A percentile compares a stretch with the other conserved stretches of the same genome.
Conservation (phyloP, 495 filamentous ascomycete genomes). For the Penicillium lagena region DNA sequence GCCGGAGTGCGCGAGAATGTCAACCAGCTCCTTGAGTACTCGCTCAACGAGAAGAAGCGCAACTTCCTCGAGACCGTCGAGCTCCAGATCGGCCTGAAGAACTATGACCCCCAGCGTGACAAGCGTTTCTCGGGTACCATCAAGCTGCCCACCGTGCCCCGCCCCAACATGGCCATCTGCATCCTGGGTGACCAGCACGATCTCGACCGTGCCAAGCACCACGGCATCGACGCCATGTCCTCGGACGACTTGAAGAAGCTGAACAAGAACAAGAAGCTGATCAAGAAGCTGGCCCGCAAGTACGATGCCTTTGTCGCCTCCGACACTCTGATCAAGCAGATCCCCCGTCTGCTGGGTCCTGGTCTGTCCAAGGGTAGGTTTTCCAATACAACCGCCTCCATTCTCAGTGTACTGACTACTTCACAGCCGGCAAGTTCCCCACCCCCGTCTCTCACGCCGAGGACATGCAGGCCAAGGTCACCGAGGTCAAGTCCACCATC, state of each 20-base stretch:
- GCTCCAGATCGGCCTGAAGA: slow-evolving; percentile 99
- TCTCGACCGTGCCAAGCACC: slow-evolving; percentile 99
- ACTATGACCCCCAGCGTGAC: slow-evolving; percentile 99
- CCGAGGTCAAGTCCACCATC: slow-evolving; percentile 98
- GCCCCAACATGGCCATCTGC: slow-evolving; percentile 91
- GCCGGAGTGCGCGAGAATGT: slow-evolving; percentile 96
- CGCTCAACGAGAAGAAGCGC: slow-evolving; percentile 94
- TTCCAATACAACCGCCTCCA: background rate
- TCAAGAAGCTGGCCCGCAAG: slow-evolving; percentile 99
- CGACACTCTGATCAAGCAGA: slow-evolving; percentile 96
- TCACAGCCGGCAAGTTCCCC: slow-evolving; percentile 93
- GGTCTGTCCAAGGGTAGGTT: slow-evolving; percentile 92
- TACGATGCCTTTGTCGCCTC: slow-evolving; percentile 99
- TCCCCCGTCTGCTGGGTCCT: slow-evolving; percentile 96
- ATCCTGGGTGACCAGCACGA: slow-evolving; percentile 99
- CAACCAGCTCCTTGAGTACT: slow-evolving; percentile 85
- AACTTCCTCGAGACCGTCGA: slow-evolving; percentile 94
- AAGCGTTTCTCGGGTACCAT: slow-evolving; percentile 99
- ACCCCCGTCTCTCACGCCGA: slow-evolving; percentile 94
- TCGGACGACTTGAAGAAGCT: slow-evolving; percentile 99
- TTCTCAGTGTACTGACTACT: slow-evolving; percentile 9
- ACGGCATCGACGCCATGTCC: slow-evolving; percentile 94
- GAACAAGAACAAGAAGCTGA: slow-evolving; percentile 99
- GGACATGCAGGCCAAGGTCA: slow-evolving; percentile 88
- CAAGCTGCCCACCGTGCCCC: slow-evolving; percentile 82